phyloP scores from a whole-genome alignment of 257 asterid genomes.

The Plantago elongata region DNA sequence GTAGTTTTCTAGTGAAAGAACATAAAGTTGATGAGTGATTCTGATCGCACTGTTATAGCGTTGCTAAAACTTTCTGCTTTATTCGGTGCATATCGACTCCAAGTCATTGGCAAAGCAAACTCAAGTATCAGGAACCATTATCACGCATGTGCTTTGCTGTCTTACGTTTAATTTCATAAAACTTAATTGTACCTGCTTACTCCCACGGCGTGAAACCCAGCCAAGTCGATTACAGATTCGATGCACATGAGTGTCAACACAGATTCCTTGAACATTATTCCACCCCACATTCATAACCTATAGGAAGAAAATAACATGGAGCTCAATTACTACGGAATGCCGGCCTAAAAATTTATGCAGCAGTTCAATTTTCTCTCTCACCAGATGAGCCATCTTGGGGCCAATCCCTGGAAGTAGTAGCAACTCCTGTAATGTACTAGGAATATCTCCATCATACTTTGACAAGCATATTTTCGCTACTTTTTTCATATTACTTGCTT shows the following conservation, averaged over 20 bases:
- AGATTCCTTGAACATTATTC: conserved; percentile 96
- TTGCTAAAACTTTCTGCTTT: too few species aligned
- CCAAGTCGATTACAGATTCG: conserved; percentile 92
- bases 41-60: too few species aligned
- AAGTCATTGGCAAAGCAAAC: not conserved
- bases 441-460: conserved; percentile 79
- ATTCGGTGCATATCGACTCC: not conserved
- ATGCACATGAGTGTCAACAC: conserved; percentile 98
- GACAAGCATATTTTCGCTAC: conserved; percentile 70
- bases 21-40: not conserved
- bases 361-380: conserved; percentile 27
- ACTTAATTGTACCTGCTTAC: conserved; percentile 51
- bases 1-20: conserved; percentile 50
- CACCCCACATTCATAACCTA: conserved; percentile 97
- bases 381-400: conserved; percentile 99
- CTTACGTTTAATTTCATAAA: not conserved
- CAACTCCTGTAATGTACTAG: conserved; percentile 74
- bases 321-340: conserved; percentile 3
- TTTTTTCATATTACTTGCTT: conserved; percentile 89
- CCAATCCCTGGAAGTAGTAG: conserved; percentile 96
- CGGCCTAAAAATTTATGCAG: not conserved
- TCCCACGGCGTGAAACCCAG: conserved; percentile 87
- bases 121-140: not conserved
- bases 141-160: not conserved
- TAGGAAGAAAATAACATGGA: conserved; percentile 4